phyloP scores from a whole-genome alignment of 202 grass and related monocot genomes.

The Eragrostis tef region DNA sequence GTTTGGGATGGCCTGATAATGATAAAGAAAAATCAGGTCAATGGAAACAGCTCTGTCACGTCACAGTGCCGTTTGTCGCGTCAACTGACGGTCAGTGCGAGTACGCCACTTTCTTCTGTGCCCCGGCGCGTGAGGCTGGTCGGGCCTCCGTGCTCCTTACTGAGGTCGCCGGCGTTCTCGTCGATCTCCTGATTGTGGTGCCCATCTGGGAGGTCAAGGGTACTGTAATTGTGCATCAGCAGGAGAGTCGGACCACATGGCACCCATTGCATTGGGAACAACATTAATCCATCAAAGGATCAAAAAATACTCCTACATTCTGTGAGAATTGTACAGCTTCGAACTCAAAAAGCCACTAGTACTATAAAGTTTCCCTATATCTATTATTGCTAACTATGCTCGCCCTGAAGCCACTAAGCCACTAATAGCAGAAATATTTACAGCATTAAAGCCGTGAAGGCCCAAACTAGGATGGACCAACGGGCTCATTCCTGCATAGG shows the following conservation, averaged over 20 bases:
- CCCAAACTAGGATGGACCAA: not conserved
- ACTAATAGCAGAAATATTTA: not conserved
- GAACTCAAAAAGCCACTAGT: too few relatives aligned
- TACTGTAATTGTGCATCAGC: too few relatives aligned
- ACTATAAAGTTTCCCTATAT: not conserved
- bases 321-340: too few relatives aligned
- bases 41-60: not conserved
- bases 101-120: not conserved
- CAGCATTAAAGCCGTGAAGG: not conserved
- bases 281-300: not conserved
- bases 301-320: not conserved
- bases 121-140: not conserved
- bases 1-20: not conserved
- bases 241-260: too few relatives aligned
- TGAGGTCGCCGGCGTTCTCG: not conserved
- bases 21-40: constrained; percentile 14
- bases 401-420: not conserved
- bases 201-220: too few relatives aligned
- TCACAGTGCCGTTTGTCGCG: constrained; percentile 30
- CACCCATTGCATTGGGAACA: too few relatives aligned
- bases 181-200: too few relatives aligned
- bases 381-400: not conserved
- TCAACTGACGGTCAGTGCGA: not conserved
- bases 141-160: not conserved
- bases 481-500: not conserved